These are phyloP conservation scores for Neonothopanus nambi DNA, from an alignment of 1,284 basidiomycete genomes.

Conservation along the genomic window DNA sequence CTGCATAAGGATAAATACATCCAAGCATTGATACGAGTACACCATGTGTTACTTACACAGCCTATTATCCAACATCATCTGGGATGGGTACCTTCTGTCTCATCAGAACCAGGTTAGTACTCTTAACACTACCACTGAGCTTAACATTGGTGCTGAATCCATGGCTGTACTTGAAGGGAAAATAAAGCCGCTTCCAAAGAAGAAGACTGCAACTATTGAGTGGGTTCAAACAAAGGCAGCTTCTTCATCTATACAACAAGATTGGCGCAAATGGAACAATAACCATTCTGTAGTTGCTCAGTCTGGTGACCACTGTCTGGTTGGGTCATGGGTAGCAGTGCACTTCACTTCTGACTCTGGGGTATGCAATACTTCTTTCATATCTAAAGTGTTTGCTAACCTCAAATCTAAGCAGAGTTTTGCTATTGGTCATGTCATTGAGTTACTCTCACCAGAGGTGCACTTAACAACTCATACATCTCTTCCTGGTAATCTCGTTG, in stretches of 20 bases:
- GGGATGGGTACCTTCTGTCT: constrained; percentile 8
- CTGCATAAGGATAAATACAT: neutral
- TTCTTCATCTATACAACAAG: neutral
- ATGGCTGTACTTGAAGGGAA: too few relatives aligned
- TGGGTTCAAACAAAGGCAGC: neutral
- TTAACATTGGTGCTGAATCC: too few relatives aligned
- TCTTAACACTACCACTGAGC: too few relatives aligned
- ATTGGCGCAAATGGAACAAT: neutral
- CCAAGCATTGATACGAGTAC: neutral
- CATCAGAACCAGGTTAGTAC: too few relatives aligned
- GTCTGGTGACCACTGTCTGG: neutral
- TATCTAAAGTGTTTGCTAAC: too few relatives aligned
- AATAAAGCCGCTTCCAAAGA: neutral
- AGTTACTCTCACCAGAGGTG: neutral
- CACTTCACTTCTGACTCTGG: neutral
- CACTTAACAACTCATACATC: neutral
- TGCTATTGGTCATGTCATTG: neutral
- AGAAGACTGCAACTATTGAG: neutral
- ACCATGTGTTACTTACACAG: neutral
- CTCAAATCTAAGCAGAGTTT: too few relatives aligned
- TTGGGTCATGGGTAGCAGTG: neutral
- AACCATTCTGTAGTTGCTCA: neutral
- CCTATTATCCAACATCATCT: constrained; percentile 10
- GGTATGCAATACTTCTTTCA: neutral
- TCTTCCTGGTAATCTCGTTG: neutral